phyloP scores from a whole-genome alignment of 31 red algal genomes.

The Odonthalia washingtoniensis region DNA sequence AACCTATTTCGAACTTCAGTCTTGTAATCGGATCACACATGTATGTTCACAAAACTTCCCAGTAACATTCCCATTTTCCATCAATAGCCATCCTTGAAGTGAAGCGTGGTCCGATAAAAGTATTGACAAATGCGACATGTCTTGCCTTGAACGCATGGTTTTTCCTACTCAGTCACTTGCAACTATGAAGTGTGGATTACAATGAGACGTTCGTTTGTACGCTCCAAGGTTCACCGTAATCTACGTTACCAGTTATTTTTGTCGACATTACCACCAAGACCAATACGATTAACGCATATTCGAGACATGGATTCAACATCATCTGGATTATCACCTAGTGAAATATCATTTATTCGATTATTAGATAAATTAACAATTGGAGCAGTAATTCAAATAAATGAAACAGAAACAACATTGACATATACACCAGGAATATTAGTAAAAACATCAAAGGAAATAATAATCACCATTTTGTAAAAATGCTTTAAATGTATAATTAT shows the following conservation, averaged over 20 bases:
- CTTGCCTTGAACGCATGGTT: too few species aligned
- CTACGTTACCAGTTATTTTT: constrained; percentile 79
- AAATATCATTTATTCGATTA: constrained; percentile 90
- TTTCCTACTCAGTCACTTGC: too few species aligned
- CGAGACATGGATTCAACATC: constrained; percentile 57
- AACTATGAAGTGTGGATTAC: too few species aligned
- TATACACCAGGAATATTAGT: constrained; percentile 81
- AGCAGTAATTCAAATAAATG: constrained; percentile 82
- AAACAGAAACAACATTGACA: constrained; percentile 70
- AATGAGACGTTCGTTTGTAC: too few species aligned
- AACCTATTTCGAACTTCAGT: too few species aligned
- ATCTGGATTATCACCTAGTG: constrained; percentile 71
- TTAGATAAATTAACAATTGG: constrained; percentile 90
- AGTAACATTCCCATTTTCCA: too few species aligned
- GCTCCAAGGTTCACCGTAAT: too few species aligned
- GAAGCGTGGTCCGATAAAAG: too few species aligned
- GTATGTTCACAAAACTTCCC: too few species aligned
- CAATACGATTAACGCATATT: constrained; percentile 61
- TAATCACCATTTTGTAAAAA: constrained; percentile 80
- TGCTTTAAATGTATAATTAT: constrained; percentile 66
- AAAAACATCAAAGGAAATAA: constrained; percentile 40
- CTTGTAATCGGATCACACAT: too few species aligned
- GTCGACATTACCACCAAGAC: constrained; percentile 63
- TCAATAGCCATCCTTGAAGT: too few species aligned
- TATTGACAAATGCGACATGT: too few species aligned